Base-by-base conservation (phyloP, 257 asterid genomes). In the Ajuga chamaepitys region DNA sequence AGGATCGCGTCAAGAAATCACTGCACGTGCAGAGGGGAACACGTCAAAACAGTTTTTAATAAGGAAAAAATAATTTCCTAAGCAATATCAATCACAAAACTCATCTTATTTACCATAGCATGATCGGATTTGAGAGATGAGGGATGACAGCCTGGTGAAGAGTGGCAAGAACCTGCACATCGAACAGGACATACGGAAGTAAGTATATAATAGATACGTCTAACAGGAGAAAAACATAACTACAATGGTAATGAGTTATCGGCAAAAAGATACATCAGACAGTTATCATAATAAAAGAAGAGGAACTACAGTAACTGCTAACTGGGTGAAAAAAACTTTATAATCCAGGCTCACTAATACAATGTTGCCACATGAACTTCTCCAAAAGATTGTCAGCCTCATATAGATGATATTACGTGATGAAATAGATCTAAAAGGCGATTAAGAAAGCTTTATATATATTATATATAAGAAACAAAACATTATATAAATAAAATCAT, bases 1-100 rank as follows among this genome's bases (percentile, higher is more conserved):
- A 89, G 28, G 98, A 93, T 58, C 81, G 85, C 16, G 96, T 89
- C 87, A 93, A 84, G 86, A 93, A 93, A 79, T 92, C 98, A 81
- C 98, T 92, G 89, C 82, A 81, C 11, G 40, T 34, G 71, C 30
- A 54, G 67, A 32, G 11, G 47, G 41, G 58, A 58, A 67, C n/a
- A 51, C 30, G 24, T 75, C 37, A 65, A 41, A 37, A 17, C 37
- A 56, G 30, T 21, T 41, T 25, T 10, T 8, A 62, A 47, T 64
- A 64, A 40, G 67, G 67, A 41, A 35, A 8, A 34, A 65, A 41
- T 53, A 67, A 69, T n/a, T 21, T 48, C 37, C 4, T 63, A 60
- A 35, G 56, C 46, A 70, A 48, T 34, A 37, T 17, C 7, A 78
- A 65, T 14, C 48, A 64, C 14, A 37, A 68, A 69, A 67, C 34